Evolutionary conservation across 495 filamentous ascomycete genomes (phyloP), one percentile per base, ranked within the genome.

Genomic region (Xylaria grammica): DNA sequence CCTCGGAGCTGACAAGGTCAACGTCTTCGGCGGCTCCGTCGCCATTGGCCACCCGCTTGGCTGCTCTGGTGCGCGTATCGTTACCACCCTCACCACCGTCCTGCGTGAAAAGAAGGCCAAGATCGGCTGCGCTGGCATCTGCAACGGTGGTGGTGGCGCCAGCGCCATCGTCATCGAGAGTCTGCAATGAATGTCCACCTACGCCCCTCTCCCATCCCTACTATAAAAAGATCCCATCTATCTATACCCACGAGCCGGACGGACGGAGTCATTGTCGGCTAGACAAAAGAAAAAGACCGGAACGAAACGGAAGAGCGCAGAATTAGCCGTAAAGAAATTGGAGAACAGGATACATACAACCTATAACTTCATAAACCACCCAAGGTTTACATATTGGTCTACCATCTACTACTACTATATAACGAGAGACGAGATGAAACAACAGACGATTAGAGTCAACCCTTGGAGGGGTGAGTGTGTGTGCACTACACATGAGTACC

Each of bases 61-160:
- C 64, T 92, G 90, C 72, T 96, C 92, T 52, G 95, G 95, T 68
- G 94, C 96, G 58, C 88, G 96, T 68, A 97, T 98, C 70, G 82
- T 96, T 67, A 89, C 91, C n/a, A 99, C 95, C 9, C 77, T 99
- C 67, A 84, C 95, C 51, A 89, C 93, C 60, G 95, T 98, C 58
- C 76, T 99, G 72, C 90, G 86, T 77, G 91, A 94, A 67, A 92
- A 92, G 83, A 90, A 91, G 74, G 93, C 87, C 57, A 98, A 96
- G 89, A 87, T 97, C 76, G 95, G 95, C 50, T 90, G 87, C 72
- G 93, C 91, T 38, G 95, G 94, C 45, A 99, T 99, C 72, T 99
- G 95, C 86, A 99, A 99, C 80, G 95, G 95, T 62, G 95, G 95
- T 44, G 95, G 95, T 69, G 95, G 95, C 69, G 95, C 95, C 42